Evolutionary conservation across 2,329 filamentous ascomycete genomes (phyloP).

Genomic region (Apiospora hydei): DNA sequence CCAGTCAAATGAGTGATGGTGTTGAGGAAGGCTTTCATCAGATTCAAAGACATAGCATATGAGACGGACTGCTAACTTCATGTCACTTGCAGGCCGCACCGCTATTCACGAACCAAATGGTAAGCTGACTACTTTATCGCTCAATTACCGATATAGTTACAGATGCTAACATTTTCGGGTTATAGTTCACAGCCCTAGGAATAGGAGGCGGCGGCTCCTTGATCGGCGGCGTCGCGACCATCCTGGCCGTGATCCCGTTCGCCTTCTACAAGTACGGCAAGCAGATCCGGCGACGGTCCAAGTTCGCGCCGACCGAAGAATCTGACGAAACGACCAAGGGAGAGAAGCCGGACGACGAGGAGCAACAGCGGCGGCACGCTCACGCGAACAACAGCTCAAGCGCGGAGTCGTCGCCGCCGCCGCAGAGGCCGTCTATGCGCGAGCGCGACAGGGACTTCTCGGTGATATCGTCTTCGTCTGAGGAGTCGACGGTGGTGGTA

Average conservation of each 20-base stretch:
- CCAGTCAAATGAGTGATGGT: no score
- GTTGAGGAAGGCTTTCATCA: no score
- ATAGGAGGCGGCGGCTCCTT: constrained; percentile 64
- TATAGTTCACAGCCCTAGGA: constrained; percentile 65
- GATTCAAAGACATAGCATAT: no score
- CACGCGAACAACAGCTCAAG: background rate
- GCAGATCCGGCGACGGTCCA: constrained; percentile 48
- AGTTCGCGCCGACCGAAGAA: constrained; percentile 43
- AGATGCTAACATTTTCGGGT: no score
- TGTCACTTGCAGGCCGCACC: constrained; percentile 50
- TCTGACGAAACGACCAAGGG: background rate
- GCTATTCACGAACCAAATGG: constrained; percentile 64
- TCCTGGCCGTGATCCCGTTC: constrained; percentile 64
- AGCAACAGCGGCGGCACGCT: constrained; percentile 29
- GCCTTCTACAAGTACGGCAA: constrained; percentile 61
- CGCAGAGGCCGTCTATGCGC: background rate
- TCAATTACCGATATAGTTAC: no score
- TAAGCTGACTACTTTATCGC: background rate
- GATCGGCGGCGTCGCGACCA: constrained; percentile 51
- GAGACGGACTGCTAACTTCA: background rate
- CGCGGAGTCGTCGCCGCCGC: no score
- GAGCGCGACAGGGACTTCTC: background rate
- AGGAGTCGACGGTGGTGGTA: constrained; percentile 30
- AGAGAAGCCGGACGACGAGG: constrained; percentile 31
- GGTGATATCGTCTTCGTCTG: constrained; percentile 19